A percentile compares a stretch with the other conserved stretches of the same genome.
Evolutionary conservation across 345 rosid species (phyloP).

Genomic region (Citrus sp.): DNA sequence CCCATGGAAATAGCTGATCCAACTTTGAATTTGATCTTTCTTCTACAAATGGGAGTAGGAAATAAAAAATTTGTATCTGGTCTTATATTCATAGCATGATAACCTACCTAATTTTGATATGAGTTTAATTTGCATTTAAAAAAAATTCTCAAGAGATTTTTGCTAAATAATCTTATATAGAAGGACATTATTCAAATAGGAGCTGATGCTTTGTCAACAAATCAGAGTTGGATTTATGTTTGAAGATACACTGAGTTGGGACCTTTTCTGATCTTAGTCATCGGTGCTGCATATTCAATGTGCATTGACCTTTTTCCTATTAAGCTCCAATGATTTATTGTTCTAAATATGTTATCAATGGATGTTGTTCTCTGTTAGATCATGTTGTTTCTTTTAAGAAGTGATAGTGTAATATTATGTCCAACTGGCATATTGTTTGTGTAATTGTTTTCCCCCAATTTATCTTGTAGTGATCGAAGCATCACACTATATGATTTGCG

Average conservation of each 20-base stretch:
- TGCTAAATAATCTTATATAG: not conserved
- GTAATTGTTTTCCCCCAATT: not conserved
- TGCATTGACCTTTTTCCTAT: not conserved
- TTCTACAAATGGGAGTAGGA: not conserved
- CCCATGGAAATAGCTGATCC: not conserved
- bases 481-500: constrained; percentile 80
- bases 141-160: not conserved
- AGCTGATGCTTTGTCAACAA: not conserved
- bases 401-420: constrained; percentile 3
- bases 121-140: too few species aligned
- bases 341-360: not conserved
- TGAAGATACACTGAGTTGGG: not conserved
- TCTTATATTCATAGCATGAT: not conserved
- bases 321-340: not conserved
- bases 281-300: not conserved
- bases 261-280: not conserved
- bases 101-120: not conserved
- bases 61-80: not conserved
- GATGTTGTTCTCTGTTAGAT: not conserved
- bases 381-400: not conserved
- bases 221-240: not conserved
- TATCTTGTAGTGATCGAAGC: constrained; percentile 68
- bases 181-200: not conserved
- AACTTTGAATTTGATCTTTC: not conserved
- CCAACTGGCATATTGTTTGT: not conserved